These are phyloP conservation scores for Phaeosphaeria sp. DNA, from an alignment of 2,329 filamentous ascomycete genomes.

Conservation along the genomic window DNA sequence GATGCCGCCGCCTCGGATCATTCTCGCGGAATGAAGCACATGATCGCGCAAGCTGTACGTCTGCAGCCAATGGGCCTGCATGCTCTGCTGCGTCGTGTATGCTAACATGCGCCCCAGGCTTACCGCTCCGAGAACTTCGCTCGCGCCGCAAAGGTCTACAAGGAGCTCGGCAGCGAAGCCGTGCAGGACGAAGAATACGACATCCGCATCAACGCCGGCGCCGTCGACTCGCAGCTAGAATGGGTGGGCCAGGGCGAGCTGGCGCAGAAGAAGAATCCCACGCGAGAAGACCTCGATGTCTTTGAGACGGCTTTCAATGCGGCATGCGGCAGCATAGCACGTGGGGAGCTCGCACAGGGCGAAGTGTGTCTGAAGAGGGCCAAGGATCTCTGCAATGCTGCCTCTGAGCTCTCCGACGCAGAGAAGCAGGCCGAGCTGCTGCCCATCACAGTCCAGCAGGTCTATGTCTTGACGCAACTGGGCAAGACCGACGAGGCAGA, in stretches of 20 bases:
- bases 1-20: conserved; percentile 38
- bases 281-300: conserved; percentile 70
- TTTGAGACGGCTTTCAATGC: conserved; percentile 86
- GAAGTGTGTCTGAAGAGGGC: conserved; percentile 73
- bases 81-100: neutral
- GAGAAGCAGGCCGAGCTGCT: conserved; percentile 78
- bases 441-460: conserved; percentile 78
- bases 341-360: conserved; percentile 70
- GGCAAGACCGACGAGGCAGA: conserved; percentile 72
- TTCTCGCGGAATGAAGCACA: conserved; percentile 62
- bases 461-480: conserved; percentile 72
- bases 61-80: neutral
- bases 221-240: conserved; percentile 73
- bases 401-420: conserved; percentile 75
- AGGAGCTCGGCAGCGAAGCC: conserved; percentile 58
- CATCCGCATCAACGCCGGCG: conserved; percentile 76
- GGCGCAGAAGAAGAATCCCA: conserved; percentile 62
- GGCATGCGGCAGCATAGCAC: conserved; percentile 75
- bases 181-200: conserved; percentile 74
- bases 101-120: conserved; percentile 51
- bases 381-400: conserved; percentile 72
- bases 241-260: conserved; percentile 68
- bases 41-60: conserved; percentile 67
- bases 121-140: conserved; percentile 79
- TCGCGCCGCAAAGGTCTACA: conserved; percentile 70